Conservation (phyloP, 805 yeast genomes). For the Wickerhamiella occidentalis region DNA sequence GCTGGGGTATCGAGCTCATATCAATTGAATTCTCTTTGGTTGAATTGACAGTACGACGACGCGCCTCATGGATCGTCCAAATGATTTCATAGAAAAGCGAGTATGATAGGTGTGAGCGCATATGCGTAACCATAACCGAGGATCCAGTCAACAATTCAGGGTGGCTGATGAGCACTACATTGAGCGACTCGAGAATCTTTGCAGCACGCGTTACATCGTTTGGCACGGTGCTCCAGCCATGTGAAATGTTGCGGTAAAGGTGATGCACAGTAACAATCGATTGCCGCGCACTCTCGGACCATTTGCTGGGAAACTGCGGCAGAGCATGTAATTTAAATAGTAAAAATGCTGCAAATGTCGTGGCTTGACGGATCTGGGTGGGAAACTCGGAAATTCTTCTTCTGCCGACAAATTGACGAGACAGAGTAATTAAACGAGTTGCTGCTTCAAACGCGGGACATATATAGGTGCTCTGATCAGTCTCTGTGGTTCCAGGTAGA, state of each 20-base stretch:
- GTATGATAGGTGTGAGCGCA: constrained; percentile 87
- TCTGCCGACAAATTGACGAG: constrained; percentile 56
- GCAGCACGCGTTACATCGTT: constrained; percentile 89
- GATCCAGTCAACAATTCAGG: constrained; percentile 68
- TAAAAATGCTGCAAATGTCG: constrained; percentile 60
- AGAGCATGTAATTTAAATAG: constrained; percentile 73
- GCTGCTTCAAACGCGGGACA: constrained; percentile 70
- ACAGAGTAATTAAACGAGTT: constrained; percentile 67
- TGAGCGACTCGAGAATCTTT: constrained; percentile 75
- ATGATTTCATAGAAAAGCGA: constrained; percentile 84
- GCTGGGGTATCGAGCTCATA: constrained; percentile 14
- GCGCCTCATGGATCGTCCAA: constrained; percentile 90
- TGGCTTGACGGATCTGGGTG: constrained; percentile 74
- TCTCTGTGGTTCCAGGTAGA: constrained; percentile 63
- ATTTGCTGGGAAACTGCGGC: constrained; percentile 53
- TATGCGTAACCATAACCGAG: constrained; percentile 67
- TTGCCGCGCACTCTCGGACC: constrained; percentile 80
- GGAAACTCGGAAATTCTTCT: constrained; percentile 73
- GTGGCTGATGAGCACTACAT: constrained; percentile 73
- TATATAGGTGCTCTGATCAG: constrained; percentile 75
- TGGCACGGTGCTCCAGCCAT: constrained; percentile 84
- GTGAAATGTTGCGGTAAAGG: constrained; percentile 69
- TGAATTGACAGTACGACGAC: constrained; percentile 41
- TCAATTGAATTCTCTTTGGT: constrained; percentile 10
- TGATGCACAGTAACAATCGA: constrained; percentile 89